Conservation (phyloP, 2,329 filamentous ascomycete species). For the Penicillium sclerotigenum region DNA sequence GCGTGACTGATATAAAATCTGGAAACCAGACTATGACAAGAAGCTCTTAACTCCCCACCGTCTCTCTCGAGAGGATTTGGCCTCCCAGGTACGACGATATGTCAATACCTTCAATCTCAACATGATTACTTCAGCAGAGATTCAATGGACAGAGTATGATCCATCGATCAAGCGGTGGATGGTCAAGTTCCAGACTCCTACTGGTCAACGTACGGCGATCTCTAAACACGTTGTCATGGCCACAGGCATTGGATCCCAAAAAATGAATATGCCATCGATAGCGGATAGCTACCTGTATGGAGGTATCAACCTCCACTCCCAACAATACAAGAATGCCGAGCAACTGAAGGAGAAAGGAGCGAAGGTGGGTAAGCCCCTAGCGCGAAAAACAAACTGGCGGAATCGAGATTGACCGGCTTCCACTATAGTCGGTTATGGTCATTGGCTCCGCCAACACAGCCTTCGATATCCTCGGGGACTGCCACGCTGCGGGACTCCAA, state of each 20-base stretch:
- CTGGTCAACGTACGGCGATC: not conserved
- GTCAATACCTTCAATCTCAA: not conserved
- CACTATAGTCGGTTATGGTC: constrained; percentile 40
- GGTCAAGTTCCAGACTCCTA: not conserved
- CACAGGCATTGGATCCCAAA: not conserved
- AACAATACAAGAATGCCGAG: not conserved
- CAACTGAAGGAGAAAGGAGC: not conserved
- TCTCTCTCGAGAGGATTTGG: not conserved
- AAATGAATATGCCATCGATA: not conserved
- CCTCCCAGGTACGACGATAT: not conserved
- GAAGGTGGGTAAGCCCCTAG: not conserved
- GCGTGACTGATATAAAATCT: not conserved
- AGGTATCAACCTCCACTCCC: not conserved
- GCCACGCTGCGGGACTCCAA: constrained; percentile 41
- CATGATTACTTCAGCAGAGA: not conserved
- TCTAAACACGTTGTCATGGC: not conserved
- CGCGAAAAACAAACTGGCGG: not conserved
- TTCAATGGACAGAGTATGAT: not conserved
- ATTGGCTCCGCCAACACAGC: constrained; percentile 49
- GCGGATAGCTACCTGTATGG: not conserved
- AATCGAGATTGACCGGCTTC: not conserved
- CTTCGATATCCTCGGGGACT: constrained; percentile 50
- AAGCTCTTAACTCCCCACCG: not conserved
- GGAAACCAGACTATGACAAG: not conserved
- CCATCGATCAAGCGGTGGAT: not conserved